Conservation (phyloP, 2,329 filamentous ascomycete species). For the Talaromyces sp. region DNA sequence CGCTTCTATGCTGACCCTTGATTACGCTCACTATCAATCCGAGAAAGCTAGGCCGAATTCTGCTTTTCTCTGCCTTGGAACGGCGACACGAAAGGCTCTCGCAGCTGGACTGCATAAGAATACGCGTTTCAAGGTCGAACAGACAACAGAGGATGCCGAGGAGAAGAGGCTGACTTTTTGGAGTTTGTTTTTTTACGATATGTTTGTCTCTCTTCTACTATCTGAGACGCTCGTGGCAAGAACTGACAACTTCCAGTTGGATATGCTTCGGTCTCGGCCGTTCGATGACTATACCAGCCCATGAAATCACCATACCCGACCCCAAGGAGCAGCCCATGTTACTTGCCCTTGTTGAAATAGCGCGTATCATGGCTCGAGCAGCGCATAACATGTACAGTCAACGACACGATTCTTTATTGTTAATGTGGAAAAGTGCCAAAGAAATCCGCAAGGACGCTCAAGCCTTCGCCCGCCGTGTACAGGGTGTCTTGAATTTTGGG, state of each 20-base stretch:
- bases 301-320: constrained; percentile 37
- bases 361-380: constrained; percentile 42
- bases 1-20: constrained; percentile 17
- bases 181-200: constrained; percentile 46
- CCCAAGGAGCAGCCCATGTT: constrained; percentile 40
- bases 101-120: constrained; percentile 47
- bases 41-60: constrained; percentile 47
- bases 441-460: constrained; percentile 34
- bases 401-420: constrained; percentile 38
- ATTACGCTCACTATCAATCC: constrained; percentile 44
- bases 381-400: constrained; percentile 42
- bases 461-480: constrained; percentile 27
- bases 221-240: background rate
- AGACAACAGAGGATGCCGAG: constrained; percentile 34
- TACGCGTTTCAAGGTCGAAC: constrained; percentile 30
- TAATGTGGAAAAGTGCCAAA: constrained; percentile 37
- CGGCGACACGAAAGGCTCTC: constrained; percentile 43
- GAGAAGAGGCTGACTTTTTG: constrained; percentile 41
- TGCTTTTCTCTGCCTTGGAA: constrained; percentile 41
- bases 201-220: constrained; percentile 27
- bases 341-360: constrained; percentile 35
- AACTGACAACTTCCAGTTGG: constrained; percentile 33
- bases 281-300: constrained; percentile 39
- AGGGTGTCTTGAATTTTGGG: constrained; percentile 31
- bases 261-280: constrained; percentile 45